Percentiles rank a stretch among this genome's conserved stretches.
Conservation (phyloP, 768 basidiomycete species). For the Collybia nuda region DNA sequence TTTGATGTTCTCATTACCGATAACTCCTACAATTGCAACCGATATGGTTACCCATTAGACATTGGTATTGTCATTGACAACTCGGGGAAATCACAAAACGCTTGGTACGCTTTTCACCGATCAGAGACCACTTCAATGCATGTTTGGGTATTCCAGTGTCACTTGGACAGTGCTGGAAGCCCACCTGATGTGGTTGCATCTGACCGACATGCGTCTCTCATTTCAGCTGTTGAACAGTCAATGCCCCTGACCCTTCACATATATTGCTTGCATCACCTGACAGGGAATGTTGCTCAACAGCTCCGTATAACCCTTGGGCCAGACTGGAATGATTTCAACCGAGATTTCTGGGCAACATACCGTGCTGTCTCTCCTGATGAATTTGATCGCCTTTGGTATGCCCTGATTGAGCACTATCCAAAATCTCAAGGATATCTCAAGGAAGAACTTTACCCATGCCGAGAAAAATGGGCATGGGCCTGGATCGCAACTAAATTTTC, state of each 20-base stretch:
- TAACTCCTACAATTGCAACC: conserved; percentile 19
- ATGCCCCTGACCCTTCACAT: conserved; percentile 9
- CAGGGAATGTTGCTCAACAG: conserved; percentile 21
- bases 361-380: conserved; percentile 28
- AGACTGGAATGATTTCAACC: conserved; percentile 17
- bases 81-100: conserved; percentile 13
- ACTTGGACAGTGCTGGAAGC: conserved; percentile 6
- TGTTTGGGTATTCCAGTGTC: conserved; percentile 17
- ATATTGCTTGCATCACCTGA: conserved; percentile 26
- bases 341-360: conserved; percentile 27
- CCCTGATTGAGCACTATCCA: conserved; percentile 14
- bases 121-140: conserved; percentile 9
- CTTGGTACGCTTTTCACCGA: conserved; percentile 23
- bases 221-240: conserved; percentile 1
- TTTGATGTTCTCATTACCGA: conserved; percentile 21
- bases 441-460: conserved; percentile 24
- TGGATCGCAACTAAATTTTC: conserved; percentile 28
- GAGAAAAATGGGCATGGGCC: conserved; percentile 33
- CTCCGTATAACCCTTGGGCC: conserved; percentile 14
- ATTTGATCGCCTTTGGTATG: conserved; percentile 20
- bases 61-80: conserved; percentile 20
- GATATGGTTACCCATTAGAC: conserved; percentile 17
- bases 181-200: conserved; percentile 7
- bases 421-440: conserved; percentile 22
- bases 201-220: conserved; percentile 10